Evolutionary conservation across 176 grass and related monocot genomes (phyloP).

Genomic region (Phragmites australis): DNA sequence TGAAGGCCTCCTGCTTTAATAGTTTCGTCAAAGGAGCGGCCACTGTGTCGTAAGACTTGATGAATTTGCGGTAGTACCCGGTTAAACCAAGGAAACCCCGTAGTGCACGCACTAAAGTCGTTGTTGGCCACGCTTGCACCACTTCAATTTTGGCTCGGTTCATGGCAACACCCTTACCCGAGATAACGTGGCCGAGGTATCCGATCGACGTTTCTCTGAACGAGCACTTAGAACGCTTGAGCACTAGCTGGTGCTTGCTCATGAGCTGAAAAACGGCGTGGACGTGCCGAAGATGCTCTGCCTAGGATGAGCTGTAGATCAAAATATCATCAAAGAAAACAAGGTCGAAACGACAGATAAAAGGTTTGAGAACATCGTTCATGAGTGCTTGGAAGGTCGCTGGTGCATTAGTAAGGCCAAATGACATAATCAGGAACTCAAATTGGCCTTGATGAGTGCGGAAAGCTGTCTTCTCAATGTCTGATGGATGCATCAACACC

Average conservation of each 20-base stretch:
- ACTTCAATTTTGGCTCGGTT: background rate
- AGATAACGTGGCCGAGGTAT: background rate
- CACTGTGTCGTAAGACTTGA: background rate
- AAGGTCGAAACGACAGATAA: background rate
- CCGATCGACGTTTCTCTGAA: fast-evolving
- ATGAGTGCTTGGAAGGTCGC: background rate
- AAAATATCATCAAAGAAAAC: background rate
- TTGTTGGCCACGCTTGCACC: background rate
- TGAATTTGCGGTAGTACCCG: background rate
- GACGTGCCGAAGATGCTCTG: background rate
- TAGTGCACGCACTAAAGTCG: background rate
- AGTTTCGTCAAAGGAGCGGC: background rate
- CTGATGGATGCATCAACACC: background rate
- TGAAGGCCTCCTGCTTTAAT: background rate
- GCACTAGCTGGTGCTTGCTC: background rate
- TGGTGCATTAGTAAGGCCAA: background rate
- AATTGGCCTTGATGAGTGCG: background rate
- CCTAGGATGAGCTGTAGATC: background rate
- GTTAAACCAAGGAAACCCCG: background rate
- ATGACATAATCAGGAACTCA: background rate
- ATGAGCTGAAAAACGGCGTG: background rate
- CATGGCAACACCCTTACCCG: background rate
- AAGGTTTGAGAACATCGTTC: background rate
- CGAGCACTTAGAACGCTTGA: background rate
- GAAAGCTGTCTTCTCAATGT: background rate